Base-by-base conservation (phyloP, 371 early-diverging fungal species). In the Mortierella sp. region DNA sequence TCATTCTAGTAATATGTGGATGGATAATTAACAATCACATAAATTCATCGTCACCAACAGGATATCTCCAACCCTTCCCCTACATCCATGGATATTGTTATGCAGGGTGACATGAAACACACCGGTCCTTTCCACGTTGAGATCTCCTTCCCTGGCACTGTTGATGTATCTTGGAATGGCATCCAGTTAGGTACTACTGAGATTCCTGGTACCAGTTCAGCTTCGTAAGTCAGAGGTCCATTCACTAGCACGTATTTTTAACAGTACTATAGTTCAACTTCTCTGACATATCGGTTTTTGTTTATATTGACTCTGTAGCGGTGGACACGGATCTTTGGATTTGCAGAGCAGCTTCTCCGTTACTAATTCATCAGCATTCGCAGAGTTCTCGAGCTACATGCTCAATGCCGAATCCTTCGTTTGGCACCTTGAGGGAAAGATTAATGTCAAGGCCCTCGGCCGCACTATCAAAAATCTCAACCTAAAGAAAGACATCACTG, bases 81-180 rank as follows among this genome's bases (percentile, higher is more conserved):
- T 11, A 65, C 75, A 10, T 65, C 65, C 38, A 69, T 89, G 84
- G 86, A 83, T 55, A 84, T 89, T 24, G 80, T 80, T 43, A 85
- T 88, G 84, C 63, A 69, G 52, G 92, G 92, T 47, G 60, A 77
- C 8, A 87, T 90, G 74, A 71, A 84, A 24, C 76, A 87, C 40
- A 89, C 92, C n/a, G 92, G 92, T 58, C 87, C 87, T 16, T 83
- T 92, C 75, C 84, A 77, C 58, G 92, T 90, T 13, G 72, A 78
- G 0, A 90, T 92, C 63, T 57, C 75, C 15, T 92, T 92, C 86
- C 88, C 89, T 36, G 74, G 63, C 16, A 79, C 81, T 9, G 81
- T 92, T 52, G 82, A 76, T 13, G 87, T 92, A 47, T 76, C 67
- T 19, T 92, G 92, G 92, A 73, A 87, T 28, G 86, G 81, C 32